Evolutionary conservation across 139 green algal genomes (phyloP).

Genomic region (Chlorella sp.): DNA sequence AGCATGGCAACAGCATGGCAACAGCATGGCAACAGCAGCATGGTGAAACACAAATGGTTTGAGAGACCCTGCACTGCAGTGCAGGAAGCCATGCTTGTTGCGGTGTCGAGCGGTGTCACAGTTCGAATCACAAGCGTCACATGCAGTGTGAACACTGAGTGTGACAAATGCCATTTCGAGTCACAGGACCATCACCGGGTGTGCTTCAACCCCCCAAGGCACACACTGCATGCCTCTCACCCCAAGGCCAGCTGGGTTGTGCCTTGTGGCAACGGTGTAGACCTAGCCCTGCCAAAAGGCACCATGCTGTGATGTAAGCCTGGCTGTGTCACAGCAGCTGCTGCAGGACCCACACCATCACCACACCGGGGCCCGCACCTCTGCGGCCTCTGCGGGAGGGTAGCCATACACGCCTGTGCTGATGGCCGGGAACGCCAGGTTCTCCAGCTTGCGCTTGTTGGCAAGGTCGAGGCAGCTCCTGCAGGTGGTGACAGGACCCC

Average conservation of each 20-base stretch:
- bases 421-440: constrained; percentile 83
- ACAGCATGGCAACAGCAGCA: neutral
- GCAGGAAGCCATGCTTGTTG: neutral
- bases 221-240: neutral
- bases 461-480: constrained; percentile 37
- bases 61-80: neutral
- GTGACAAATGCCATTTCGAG: too few relatives aligned
- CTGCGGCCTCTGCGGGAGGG: constrained; percentile 54
- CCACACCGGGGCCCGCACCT: constrained; percentile 43
- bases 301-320: neutral
- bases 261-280: neutral
- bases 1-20: neutral
- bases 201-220: too few relatives aligned
- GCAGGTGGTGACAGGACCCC: neutral
- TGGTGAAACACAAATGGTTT: neutral
- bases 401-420: constrained; percentile 86
- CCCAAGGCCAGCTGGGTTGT: neutral
- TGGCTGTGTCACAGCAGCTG: neutral
- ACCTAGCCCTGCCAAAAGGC: neutral
- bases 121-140: too few relatives aligned
- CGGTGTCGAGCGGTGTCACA: too few relatives aligned
- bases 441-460: constrained; percentile 43
- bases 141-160: too few relatives aligned
- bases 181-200: too few relatives aligned
- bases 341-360: neutral